These are phyloP conservation scores for Botrytis porri DNA, from an alignment of 2,329 filamentous ascomycete species.

Conservation along the genomic window DNA sequence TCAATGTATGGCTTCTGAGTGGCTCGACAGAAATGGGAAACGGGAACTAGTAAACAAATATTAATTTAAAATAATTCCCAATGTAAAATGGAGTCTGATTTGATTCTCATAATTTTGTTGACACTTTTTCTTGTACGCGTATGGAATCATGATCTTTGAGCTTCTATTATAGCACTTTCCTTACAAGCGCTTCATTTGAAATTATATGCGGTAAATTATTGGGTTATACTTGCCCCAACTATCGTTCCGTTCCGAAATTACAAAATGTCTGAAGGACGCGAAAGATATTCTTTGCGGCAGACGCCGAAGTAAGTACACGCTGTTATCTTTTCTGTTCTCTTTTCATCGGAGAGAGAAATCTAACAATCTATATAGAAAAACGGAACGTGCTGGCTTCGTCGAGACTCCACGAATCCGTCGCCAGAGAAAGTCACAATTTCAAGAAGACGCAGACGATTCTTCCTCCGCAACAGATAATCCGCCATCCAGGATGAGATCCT, in stretches of 20 bases:
- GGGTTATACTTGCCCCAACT: neutral
- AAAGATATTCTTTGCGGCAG: slow-evolving; percentile 37
- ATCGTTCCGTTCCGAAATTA: slow-evolving; percentile 7
- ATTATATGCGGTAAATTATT: neutral
- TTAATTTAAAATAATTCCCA: slow-evolving; percentile 8
- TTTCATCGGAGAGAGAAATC: neutral
- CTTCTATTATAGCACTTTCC: slow-evolving; percentile 1
- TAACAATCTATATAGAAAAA: slow-evolving; percentile 44
- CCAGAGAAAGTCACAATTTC: slow-evolving; percentile 39
- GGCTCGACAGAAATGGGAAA: neutral
- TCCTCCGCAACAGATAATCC: slow-evolving; percentile 37
- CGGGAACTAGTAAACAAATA: neutral
- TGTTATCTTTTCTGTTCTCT: neutral
- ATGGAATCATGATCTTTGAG: slow-evolving; percentile 3
- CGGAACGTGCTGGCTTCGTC: slow-evolving; percentile 49
- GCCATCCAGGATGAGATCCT: slow-evolving; percentile 22
- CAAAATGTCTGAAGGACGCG: slow-evolving; percentile 37
- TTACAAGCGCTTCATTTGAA: neutral
- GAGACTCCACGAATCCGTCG: slow-evolving; percentile 49
- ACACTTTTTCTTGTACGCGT: neutral
- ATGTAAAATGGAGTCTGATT: neutral
- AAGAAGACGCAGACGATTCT: slow-evolving; percentile 38
- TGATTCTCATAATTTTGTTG: neutral
- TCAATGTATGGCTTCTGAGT: slow-evolving; percentile 5
- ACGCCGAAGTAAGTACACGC: slow-evolving; percentile 37